phyloP scores from a whole-genome alignment of 129 eudicot species.

The Ambrosia artemisiifolia region DNA sequence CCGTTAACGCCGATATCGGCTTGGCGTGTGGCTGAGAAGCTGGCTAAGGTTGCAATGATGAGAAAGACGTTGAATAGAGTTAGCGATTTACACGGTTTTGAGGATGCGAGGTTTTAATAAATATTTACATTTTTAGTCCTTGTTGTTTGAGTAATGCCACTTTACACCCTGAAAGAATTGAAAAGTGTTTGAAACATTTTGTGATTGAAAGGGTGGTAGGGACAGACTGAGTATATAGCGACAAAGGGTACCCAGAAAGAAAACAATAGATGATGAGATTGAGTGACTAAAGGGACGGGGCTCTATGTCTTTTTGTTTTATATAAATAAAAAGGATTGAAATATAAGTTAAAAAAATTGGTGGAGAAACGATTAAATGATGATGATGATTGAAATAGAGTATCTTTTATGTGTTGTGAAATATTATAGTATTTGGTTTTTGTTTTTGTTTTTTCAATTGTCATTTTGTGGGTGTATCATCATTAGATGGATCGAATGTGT shows the following conservation, averaged over 20 bases:
- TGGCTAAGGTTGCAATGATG: slow-evolving; percentile 92
- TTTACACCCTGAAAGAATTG: not conserved
- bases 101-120: slow-evolving; percentile 79
- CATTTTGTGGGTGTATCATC: slow-evolving; percentile 25
- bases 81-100: slow-evolving; percentile 98
- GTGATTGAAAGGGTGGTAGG: slow-evolving; percentile 29
- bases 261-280: slow-evolving; percentile 31
- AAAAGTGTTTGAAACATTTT: not conserved
- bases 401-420: slow-evolving; percentile 15
- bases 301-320: slow-evolving; percentile 18
- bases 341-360: slow-evolving; percentile 8
- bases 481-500: slow-evolving; percentile 17
- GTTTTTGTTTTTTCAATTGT: slow-evolving; percentile 25
- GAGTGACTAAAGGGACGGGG: slow-evolving; percentile 27
- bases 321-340: not conserved
- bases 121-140: slow-evolving; percentile 10
- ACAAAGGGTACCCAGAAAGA: slow-evolving; percentile 49
- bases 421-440: not conserved
- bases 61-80: slow-evolving; percentile 78
- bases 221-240: slow-evolving; percentile 22
- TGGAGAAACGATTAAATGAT: not conserved
- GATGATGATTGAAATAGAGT: slow-evolving; percentile 11
- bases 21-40: slow-evolving; percentile 92
- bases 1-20: slow-evolving; percentile 96
- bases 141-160: slow-evolving; percentile 9